Evolutionary conservation across 2,329 filamentous ascomycete species (phyloP).

Genomic region (Fusarium mundagurra): DNA sequence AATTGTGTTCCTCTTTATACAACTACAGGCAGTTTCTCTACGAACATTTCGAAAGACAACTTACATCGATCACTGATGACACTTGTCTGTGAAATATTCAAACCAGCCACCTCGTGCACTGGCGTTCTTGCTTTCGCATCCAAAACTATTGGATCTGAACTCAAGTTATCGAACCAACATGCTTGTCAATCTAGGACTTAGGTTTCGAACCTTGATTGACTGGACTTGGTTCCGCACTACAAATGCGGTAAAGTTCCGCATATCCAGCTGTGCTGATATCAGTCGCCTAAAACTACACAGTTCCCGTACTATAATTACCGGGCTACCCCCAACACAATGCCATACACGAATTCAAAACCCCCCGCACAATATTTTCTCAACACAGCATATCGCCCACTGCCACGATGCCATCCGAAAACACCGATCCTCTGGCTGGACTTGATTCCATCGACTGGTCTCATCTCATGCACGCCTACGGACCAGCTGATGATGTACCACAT

Average conservation of each 20-base stretch:
- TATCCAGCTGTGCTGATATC: not conserved
- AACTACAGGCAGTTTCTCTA: not conserved
- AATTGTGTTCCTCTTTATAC: not conserved
- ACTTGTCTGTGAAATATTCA: not conserved
- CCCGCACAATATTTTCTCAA: fast-evolving
- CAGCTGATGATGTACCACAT: not conserved
- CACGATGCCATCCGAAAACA: fast-evolving
- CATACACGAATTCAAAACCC: fast-evolving
- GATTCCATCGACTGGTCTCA: not conserved
- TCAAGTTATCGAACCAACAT: not conserved
- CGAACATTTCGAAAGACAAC: not conserved
- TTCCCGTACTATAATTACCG: not conserved
- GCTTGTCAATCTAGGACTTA: not conserved
- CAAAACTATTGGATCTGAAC: not conserved
- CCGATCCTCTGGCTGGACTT: not conserved
- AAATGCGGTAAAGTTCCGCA: not conserved
- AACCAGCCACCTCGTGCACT: not conserved
- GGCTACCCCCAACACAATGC: not conserved
- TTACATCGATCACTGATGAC: not conserved
- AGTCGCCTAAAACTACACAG: not conserved
- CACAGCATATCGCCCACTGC: fast-evolving
- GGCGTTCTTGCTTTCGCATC: no score
- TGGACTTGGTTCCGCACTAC: not conserved
- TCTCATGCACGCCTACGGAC: not conserved
- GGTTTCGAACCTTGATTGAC: not conserved